Percentiles rank a stretch among this genome's conserved stretches.
These are phyloP conservation scores for Mycena venus DNA, from an alignment of 768 basidiomycete genomes.

Conservation along the genomic window DNA sequence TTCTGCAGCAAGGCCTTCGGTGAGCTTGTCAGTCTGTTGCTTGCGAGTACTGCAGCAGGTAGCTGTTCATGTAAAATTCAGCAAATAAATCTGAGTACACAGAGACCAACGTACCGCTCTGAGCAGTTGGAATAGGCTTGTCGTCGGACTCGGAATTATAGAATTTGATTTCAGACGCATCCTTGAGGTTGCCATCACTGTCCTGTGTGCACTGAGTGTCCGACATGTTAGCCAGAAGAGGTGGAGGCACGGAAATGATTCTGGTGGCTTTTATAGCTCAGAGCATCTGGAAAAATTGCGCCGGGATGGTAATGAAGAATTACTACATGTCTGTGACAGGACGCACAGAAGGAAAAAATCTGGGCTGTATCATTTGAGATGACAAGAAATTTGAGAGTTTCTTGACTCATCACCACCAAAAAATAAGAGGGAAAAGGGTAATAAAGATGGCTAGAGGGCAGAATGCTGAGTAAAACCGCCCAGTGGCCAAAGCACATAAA, in stretches of 20 bases:
- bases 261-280: background rate
- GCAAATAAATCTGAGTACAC: background rate
- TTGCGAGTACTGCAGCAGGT: background rate
- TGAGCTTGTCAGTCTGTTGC: background rate
- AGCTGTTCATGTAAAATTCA: background rate
- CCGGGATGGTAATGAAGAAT: background rate
- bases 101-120: background rate
- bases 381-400: background rate
- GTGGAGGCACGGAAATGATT: background rate
- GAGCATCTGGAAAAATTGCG: background rate
- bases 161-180: background rate
- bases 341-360: background rate
- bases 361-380: background rate
- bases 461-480: background rate
- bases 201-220: background rate
- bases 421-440: background rate
- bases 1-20: background rate
- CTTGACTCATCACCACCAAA: background rate
- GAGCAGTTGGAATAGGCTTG: background rate
- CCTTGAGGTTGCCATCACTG: background rate
- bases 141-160: slow-evolving; percentile 8
- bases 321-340: background rate
- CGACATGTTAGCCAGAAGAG: background rate
- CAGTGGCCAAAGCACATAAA: too few species aligned
- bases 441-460: background rate